phyloP scores from a whole-genome alignment of 306 rosid species.

The Dicorynia guianensis region DNA sequence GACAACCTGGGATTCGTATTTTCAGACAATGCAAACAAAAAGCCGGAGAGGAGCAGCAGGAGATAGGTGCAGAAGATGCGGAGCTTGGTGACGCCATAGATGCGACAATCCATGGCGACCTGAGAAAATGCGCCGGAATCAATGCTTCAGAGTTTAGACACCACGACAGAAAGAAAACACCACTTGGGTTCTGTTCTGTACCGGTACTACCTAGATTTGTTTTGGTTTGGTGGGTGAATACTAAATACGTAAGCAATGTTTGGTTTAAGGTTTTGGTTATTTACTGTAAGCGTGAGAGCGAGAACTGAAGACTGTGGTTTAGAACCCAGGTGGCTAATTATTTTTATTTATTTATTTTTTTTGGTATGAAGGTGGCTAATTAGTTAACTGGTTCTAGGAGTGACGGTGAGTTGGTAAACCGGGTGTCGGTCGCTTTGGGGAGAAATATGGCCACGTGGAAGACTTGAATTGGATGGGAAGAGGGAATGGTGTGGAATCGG shows the following conservation, averaged over 20 bases:
- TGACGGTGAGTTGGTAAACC: too few relatives aligned
- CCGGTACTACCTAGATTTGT: not conserved
- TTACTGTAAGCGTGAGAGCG: too few relatives aligned
- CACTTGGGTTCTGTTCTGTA: not conserved
- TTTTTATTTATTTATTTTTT: too few relatives aligned
- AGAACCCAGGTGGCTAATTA: too few relatives aligned
- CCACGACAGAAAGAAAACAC: conserved; percentile 8
- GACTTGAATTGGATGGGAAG: not conserved
- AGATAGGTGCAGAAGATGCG: conserved; percentile 22
- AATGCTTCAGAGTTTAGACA: conserved; percentile 29
- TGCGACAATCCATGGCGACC: conserved; percentile 60
- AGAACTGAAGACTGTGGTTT: too few relatives aligned
- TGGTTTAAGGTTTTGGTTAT: too few relatives aligned
- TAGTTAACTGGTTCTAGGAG: too few relatives aligned
- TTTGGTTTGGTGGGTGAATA: too few relatives aligned
- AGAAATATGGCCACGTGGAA: conserved; percentile 19
- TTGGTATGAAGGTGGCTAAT: too few relatives aligned
- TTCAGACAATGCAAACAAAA: conserved; percentile 48
- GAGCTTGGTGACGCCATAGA: conserved; percentile 37
- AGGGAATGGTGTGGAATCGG: not conserved
- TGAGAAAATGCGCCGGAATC: conserved; percentile 50
- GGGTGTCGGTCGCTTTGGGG: conserved; percentile 32
- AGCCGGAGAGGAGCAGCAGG: not conserved
- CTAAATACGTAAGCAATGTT: too few relatives aligned
- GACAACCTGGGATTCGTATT: conserved; percentile 28